These are phyloP conservation scores for Pyrenophora graminea DNA, from an alignment of 2,329 filamentous ascomycete genomes.

Conservation along the genomic window DNA sequence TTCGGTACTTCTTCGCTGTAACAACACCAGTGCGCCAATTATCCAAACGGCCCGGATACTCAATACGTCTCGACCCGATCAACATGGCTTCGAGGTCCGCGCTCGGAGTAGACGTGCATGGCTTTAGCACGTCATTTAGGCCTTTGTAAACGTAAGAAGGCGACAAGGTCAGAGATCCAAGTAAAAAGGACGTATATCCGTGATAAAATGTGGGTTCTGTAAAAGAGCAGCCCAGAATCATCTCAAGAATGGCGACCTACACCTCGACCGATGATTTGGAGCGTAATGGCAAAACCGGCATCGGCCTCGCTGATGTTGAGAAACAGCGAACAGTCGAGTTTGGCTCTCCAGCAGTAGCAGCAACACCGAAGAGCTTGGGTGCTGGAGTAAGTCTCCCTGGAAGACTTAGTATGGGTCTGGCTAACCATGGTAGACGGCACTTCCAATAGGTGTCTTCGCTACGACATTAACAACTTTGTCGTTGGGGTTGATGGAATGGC, in stretches of 20 bases:
- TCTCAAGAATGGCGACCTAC: no score
- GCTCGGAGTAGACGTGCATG: no score
- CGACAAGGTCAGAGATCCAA: neutral
- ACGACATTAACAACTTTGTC: constrained; percentile 61
- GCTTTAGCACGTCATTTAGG: no score
- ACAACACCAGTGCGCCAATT: no score
- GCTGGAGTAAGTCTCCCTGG: constrained; percentile 12
- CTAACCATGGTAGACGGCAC: constrained; percentile 47
- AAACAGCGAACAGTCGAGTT: constrained; percentile 17
- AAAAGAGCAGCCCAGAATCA: no score
- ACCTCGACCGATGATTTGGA: no score
- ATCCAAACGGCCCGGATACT: no score
- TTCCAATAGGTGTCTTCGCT: constrained; percentile 59
- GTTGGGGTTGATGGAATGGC: constrained; percentile 60
- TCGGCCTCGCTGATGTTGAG: constrained; percentile 17
- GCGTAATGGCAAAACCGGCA: constrained; percentile 9
- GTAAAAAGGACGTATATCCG: no score
- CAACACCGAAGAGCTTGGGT: constrained; percentile 16
- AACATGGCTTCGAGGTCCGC: no score
- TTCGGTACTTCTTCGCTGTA: no score
- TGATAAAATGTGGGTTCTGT: no score
- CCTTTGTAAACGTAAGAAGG: neutral
- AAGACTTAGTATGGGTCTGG: neutral
- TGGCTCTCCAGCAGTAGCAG: neutral
- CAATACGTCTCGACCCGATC: no score